Conservation (phyloP, 2,329 filamentous ascomycete genomes). For the Lasiodiplodia sp. region DNA sequence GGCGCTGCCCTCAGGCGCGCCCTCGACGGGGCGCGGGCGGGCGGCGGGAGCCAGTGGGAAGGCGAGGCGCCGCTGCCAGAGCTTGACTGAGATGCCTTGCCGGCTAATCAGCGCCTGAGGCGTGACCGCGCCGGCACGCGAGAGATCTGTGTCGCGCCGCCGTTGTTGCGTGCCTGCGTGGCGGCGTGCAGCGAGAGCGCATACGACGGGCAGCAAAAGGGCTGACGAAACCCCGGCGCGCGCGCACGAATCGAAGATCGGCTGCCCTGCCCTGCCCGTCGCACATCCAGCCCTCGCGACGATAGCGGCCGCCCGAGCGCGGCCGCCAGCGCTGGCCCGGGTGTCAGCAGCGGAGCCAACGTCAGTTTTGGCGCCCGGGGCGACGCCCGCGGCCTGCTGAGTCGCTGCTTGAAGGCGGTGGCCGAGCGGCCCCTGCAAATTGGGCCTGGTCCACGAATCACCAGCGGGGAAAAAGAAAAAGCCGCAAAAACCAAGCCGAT, state of each 20-base stretch:
- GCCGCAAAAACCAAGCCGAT: slow-evolving; percentile 29
- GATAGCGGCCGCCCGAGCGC: slow-evolving; percentile 21
- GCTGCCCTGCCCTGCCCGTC: slow-evolving; percentile 13
- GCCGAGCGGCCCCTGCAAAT: slow-evolving; percentile 28
- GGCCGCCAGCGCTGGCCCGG: slow-evolving; percentile 19
- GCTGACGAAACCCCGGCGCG: slow-evolving; percentile 20
- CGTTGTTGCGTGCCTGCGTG: slow-evolving; percentile 28
- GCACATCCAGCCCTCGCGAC: slow-evolving; percentile 27
- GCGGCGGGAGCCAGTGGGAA: slow-evolving; percentile 32
- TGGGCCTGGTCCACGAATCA: slow-evolving; percentile 26
- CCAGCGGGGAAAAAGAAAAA: slow-evolving; percentile 29
- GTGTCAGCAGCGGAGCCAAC: slow-evolving; percentile 26
- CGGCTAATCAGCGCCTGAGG: slow-evolving; percentile 25
- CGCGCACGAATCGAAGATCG: slow-evolving; percentile 30
- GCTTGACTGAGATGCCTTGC: slow-evolving; percentile 17
- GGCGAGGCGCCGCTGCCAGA: slow-evolving; percentile 25
- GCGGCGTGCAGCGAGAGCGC: slow-evolving; percentile 14
- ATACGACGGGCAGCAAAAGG: slow-evolving; percentile 9
- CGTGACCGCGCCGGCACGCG: slow-evolving; percentile 22
- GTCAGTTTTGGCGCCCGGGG: slow-evolving; percentile 27
- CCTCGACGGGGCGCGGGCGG: slow-evolving; percentile 25
- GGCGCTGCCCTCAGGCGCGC: slow-evolving; percentile 22
- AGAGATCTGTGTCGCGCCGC: slow-evolving; percentile 27
- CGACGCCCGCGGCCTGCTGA: slow-evolving; percentile 26
- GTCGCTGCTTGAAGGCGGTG: slow-evolving; percentile 24